Percentiles rank a stretch among this genome's conserved stretches.
phyloP scores from a whole-genome alignment of 768 basidiomycete species.

The Naganishia vishniacii region DNA sequence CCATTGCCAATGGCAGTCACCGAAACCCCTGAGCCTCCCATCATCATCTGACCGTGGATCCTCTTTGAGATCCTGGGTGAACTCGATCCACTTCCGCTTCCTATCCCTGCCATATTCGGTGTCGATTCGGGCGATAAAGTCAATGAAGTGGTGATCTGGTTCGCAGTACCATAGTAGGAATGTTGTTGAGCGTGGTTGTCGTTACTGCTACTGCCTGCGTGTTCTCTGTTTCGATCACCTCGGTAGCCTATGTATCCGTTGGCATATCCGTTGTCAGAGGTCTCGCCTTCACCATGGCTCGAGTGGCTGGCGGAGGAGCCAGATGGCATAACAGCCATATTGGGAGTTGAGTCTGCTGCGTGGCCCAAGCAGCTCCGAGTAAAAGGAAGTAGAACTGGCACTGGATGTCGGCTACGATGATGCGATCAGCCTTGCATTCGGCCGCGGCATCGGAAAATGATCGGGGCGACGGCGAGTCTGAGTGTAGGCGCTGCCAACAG shows the following conservation, averaged over 20 bases:
- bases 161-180: background rate
- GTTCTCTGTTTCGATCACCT: constrained; percentile 7
- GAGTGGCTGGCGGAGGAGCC: constrained; percentile 1
- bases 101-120: constrained; percentile 12
- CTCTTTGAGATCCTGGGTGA: constrained; percentile 16
- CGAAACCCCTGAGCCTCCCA: background rate
- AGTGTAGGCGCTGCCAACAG: background rate
- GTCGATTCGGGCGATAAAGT: background rate
- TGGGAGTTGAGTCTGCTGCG: background rate
- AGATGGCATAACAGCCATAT: constrained; percentile 14
- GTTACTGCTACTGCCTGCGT: background rate
- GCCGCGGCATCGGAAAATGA: background rate
- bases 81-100: constrained; percentile 12
- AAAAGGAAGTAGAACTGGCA: too few species aligned
- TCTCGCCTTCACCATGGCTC: background rate
- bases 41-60: constrained; percentile 11
- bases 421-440: background rate
- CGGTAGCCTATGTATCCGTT: constrained; percentile 4
- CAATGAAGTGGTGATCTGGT: background rate
- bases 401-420: background rate
- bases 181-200: background rate
- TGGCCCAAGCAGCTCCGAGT: background rate
- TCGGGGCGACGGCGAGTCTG: too few species aligned
- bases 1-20: background rate
- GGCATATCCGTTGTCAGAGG: background rate